Evolutionary conservation across 352 stramenopile species (phyloP).

Genomic region (Phytophthora sp.): DNA sequence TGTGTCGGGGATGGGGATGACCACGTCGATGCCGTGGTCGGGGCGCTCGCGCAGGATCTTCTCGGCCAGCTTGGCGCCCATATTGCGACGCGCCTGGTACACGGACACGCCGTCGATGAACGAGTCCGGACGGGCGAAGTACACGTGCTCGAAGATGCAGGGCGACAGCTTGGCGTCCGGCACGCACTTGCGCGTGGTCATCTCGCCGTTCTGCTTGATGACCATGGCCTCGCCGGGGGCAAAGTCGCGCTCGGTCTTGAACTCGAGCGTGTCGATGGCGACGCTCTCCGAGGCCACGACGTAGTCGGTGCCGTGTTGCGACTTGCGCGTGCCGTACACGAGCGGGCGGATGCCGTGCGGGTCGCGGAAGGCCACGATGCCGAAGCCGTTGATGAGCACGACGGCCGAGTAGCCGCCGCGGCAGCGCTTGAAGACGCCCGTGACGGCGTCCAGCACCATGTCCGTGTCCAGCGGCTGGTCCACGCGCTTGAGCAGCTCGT

Average conservation of each 20-base stretch:
- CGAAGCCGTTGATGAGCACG: constrained; percentile 97
- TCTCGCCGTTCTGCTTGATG: constrained; percentile 88
- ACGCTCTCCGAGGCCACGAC: constrained; percentile 97
- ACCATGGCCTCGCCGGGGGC: constrained; percentile 97
- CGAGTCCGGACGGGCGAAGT: constrained; percentile 99
- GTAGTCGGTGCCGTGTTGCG: constrained; percentile 91
- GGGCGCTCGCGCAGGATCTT: constrained; percentile 93
- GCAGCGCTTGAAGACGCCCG: constrained; percentile 94
- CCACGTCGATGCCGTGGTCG: constrained; percentile 96
- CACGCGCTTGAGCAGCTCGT: constrained; percentile 92
- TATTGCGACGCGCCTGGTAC: constrained; percentile 98
- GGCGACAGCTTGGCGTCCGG: constrained; percentile 77
- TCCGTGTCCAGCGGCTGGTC: constrained; percentile 69
- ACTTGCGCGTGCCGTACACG: constrained; percentile 92
- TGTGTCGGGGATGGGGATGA: constrained; percentile 99
- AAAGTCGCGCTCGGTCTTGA: constrained; percentile 95
- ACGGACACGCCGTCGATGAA: constrained; percentile 99
- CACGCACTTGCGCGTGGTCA: constrained; percentile 89
- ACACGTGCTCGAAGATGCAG: constrained; percentile 99
- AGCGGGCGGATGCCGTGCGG: constrained; percentile 97
- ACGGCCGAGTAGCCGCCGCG: constrained; percentile 97
- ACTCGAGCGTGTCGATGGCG: constrained; percentile 98
- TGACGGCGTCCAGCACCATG: constrained; percentile 92
- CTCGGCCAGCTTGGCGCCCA: constrained; percentile 97
- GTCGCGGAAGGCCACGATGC: constrained; percentile 98